A percentile compares a stretch with the other conserved stretches of the same genome.
Conservation (phyloP, 2,329 filamentous ascomycete genomes). For the Drechslerella dactyloides region DNA sequence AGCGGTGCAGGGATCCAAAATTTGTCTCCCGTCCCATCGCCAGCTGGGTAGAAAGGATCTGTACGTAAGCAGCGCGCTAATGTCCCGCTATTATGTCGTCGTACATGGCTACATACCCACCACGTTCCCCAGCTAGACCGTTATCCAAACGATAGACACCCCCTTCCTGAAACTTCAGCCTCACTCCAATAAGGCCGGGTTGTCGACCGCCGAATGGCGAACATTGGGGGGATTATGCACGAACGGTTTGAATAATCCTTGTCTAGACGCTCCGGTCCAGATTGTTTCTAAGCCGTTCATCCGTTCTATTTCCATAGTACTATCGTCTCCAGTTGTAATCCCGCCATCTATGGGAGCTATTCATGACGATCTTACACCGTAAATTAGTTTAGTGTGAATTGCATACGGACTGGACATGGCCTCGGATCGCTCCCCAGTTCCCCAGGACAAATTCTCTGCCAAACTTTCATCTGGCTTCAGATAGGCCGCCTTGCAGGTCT, state of each 20-base stretch:
- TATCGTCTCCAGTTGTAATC: background rate
- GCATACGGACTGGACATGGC: slow-evolving; percentile 13
- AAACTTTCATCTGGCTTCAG: background rate
- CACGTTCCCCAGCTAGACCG: background rate
- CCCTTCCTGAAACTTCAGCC: background rate
- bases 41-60: background rate
- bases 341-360: background rate
- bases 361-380: too few relatives aligned
- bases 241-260: background rate
- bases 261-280: background rate
- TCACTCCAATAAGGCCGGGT: background rate
- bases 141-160: background rate
- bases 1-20: slow-evolving; percentile 2
- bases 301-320: background rate
- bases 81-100: background rate
- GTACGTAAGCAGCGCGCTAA: background rate
- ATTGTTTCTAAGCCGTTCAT: background rate
- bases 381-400: background rate
- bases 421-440: slow-evolving; percentile 39
- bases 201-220: background rate
- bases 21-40: background rate
- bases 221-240: background rate
- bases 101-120: background rate
- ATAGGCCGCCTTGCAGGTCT: background rate
- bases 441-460: slow-evolving; percentile 15